These are phyloP conservation scores for Lentinula aciculospora DNA, from an alignment of 768 basidiomycete species.

Conservation along the genomic window DNA sequence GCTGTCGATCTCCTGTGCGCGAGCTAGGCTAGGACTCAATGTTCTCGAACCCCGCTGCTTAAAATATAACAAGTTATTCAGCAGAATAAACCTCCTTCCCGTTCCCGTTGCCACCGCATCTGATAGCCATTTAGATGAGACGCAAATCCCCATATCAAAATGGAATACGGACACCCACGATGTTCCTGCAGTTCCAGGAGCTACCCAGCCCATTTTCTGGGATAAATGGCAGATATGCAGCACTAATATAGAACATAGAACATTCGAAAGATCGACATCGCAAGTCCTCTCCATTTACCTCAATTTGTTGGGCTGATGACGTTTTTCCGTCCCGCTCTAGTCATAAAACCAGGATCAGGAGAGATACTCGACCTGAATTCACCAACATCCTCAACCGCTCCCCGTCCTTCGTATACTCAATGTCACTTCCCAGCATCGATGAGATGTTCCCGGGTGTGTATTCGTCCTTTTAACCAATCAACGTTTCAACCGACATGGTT, in stretches of 20 bases:
- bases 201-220: background rate
- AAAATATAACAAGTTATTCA: too few species aligned
- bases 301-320: too few species aligned
- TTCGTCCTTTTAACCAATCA: background rate
- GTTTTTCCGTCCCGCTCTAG: too few species aligned
- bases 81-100: background rate
- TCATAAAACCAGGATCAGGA: too few species aligned
- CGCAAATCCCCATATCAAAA: background rate
- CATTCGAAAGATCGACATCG: too few species aligned
- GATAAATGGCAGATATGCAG: background rate
- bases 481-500: background rate
- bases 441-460: constrained; percentile 49
- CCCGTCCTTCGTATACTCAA: background rate
- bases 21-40: too few species aligned
- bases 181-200: background rate
- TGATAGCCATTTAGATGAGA: background rate
- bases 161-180: background rate
- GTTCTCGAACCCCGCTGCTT: too few species aligned
- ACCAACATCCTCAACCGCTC: background rate
- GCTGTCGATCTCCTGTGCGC: too few species aligned
- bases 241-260: background rate
- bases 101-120: background rate
- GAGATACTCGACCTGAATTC: too few species aligned
- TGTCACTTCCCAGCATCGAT: constrained; percentile 41
- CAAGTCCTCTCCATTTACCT: too few species aligned